These are phyloP conservation scores for Microbotryomycetes sp. DNA, from an alignment of 1,284 basidiomycete genomes.

Conservation along the genomic window DNA sequence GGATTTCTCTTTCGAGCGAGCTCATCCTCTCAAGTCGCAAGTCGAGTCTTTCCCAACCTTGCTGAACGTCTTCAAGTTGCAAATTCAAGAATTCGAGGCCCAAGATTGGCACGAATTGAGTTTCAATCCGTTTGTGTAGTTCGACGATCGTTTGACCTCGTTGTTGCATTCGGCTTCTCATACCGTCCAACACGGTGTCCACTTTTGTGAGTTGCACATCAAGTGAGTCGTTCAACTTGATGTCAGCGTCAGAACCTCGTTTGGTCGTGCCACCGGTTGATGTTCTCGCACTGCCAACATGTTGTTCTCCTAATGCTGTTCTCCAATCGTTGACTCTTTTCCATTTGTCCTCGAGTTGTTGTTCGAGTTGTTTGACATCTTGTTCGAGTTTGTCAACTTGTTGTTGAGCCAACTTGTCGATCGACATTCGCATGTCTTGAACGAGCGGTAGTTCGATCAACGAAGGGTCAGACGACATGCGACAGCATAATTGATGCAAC, in stretches of 20 bases:
- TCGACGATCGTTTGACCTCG: constrained; percentile 15
- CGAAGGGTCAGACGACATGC: neutral
- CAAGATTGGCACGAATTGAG: constrained; percentile 45
- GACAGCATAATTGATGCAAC: neutral
- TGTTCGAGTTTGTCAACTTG: constrained; percentile 17
- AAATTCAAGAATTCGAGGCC: constrained; percentile 54
- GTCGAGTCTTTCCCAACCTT: constrained; percentile 45
- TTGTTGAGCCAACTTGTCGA: neutral
- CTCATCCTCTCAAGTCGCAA: constrained; percentile 69
- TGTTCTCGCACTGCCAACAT: neutral
- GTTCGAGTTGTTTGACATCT: constrained; percentile 14
- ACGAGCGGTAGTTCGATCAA: neutral
- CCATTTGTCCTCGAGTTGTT: neutral
- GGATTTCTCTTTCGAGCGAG: constrained; percentile 68
- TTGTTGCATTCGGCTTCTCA: constrained; percentile 26
- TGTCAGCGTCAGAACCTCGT: neutral
- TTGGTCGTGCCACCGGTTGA: too few species aligned
- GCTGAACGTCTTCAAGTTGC: constrained; percentile 38
- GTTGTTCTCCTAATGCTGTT: constrained; percentile 20
- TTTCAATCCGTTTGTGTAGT: constrained; percentile 14
- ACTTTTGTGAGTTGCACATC: constrained; percentile 8
- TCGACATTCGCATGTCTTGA: neutral
- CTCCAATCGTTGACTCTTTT: constrained; percentile 20
- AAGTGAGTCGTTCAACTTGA: constrained; percentile 5
- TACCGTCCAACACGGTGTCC: constrained; percentile 11